Base-by-base conservation (phyloP, 768 basidiomycete species). In the Amanita exitialis region DNA sequence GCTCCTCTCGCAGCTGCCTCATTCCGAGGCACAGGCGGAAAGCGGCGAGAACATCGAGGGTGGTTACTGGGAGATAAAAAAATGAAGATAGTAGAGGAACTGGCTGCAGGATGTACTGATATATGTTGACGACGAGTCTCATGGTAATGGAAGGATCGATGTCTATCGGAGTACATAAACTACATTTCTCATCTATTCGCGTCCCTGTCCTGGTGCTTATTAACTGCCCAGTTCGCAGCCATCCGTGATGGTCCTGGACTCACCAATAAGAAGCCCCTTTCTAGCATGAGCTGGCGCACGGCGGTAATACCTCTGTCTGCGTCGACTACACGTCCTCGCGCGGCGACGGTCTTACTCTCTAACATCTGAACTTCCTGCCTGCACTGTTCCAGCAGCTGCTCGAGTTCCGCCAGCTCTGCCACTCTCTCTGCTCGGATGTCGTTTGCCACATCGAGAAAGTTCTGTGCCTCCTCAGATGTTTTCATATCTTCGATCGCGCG, bases 1-100 rank as follows among this genome's bases (percentile, higher is more conserved):
- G 52, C 23, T 65, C 58, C 53, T 87, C 83, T 51, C 79, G 73
- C 25, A 89, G 65, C 62, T 87, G 84, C 0, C 86, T 75, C 32
- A 90, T 69, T 23, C 78, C 70, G 47, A 86, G 60, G 58, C 86
- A 87, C 37, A 90, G 76, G 32, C 87, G 77, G 49, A 89, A 62
- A 0, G 81, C 76, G 16, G 81, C 86, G 2, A 76, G 69, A 49
- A 88, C 60, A 62, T 90, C 88, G 27, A 90, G 70, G 0, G 82
- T 76, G 60, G 70, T 79, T 52, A 87, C 68, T 15, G 64, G 49
- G 51, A 78, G 61, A 3, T 79, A 82, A 59, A 86, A 76, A 80
- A 81, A 85, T 16, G 78, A 71, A 58, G 87, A 83, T 0, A 32
- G 32, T 13, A 82, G 82, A 0, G 80, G 72, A 34, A 85, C 64